These are phyloP conservation scores for Paramecium biaurelia DNA, from an alignment of 73 alveolate genomes.

Conservation along the genomic window DNA sequence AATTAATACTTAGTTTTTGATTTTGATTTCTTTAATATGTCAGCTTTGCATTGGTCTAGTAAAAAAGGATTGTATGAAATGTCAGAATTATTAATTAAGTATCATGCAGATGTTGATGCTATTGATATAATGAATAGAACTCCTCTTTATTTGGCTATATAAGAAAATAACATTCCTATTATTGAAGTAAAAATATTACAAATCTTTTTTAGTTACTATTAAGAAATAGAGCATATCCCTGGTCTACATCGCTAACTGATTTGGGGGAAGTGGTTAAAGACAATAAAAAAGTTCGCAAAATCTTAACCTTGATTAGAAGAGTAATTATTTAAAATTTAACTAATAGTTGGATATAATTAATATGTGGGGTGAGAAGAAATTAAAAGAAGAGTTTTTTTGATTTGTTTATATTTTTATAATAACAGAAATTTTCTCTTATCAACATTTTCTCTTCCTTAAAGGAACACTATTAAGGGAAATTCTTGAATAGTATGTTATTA, in stretches of 20 bases:
- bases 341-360: background rate
- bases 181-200: background rate
- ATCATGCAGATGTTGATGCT: constrained; percentile 49
- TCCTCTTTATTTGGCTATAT: background rate
- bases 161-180: background rate
- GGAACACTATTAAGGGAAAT: background rate
- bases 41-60: constrained; percentile 50
- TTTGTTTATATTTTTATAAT: background rate
- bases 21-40: constrained; percentile 41
- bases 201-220: background rate
- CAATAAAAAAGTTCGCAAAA: background rate
- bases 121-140: constrained; percentile 24
- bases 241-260: constrained; percentile 45
- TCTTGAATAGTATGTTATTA: too few species aligned
- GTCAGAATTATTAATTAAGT: background rate
- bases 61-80: constrained; percentile 46
- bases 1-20: constrained; percentile 50
- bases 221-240: constrained; percentile 33
- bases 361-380: constrained; percentile 25
- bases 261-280: background rate
- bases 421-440: background rate
- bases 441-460: background rate
- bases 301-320: constrained; percentile 25
- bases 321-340: background rate
- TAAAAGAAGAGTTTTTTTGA: constrained; percentile 24